Evolutionary conservation across 129 eudicot species (phyloP), one percentile per base, ranked within the genome.

Genomic region (Flaveria trinervia): DNA sequence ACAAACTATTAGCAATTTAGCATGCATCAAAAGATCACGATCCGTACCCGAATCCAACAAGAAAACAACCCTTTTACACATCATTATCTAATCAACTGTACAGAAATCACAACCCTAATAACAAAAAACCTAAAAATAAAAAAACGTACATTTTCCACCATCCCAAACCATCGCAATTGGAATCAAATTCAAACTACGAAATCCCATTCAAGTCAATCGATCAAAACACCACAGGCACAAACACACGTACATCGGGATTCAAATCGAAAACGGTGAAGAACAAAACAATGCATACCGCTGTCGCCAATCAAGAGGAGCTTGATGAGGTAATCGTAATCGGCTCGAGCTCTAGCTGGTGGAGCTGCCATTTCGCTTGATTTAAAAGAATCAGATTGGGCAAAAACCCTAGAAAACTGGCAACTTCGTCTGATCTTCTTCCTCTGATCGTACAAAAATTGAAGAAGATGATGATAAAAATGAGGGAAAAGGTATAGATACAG

Each of bases 291-390:
- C 88, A 70, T 73, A 93, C 98, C 98, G 84, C 98, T 93, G 49
- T 93, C 98, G 64, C 98, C 98, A 77, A 93, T 93, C 75, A 93
- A 73, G 23, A 93, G 96, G 46, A 93, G 96, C 85, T 93, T 93
- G 68, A 93, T 90, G 83, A 93, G 96, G 70, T 88, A 93, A 84
- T 93, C 98, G 79, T 93, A 93, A 86, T 90, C 98, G 62, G 98
- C 95, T 80, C 98, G 92, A 65, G 96, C 92, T 79, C 98, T 93
- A 83, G 89, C 88, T 69, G 96, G 98, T 71, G 98, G 92, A 86
- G 98, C 98, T 51, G 96, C 96, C 96, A 93, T 92, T 79, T 87
- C 79, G 46, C 15, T 67, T 61, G 87, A 85, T 80, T 72, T 13
- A 45, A 57, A 72, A 76, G 17, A 22, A 68, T 15, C 55, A 52